Conservation (phyloP, 805 yeast genomes). For the Wickerhamiella sergipiensis region DNA sequence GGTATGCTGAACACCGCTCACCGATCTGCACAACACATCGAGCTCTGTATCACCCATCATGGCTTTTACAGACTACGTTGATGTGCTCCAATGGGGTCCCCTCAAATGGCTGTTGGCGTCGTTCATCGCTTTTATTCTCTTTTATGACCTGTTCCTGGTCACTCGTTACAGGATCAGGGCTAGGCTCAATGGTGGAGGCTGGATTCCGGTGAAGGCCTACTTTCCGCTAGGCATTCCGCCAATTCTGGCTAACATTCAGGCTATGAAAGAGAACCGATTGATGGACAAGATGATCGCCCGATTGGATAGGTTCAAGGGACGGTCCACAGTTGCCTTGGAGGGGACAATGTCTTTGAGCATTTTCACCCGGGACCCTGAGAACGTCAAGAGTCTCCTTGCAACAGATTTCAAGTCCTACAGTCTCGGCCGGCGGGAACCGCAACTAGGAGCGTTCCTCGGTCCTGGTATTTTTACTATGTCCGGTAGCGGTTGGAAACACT, state of each 20-base stretch:
- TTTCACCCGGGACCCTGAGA: slow-evolving; percentile 20
- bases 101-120: not conserved
- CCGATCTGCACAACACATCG: slow-evolving; percentile 68
- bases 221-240: not conserved
- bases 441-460: slow-evolving; percentile 22
- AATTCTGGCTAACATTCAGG: not conserved
- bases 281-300: not conserved
- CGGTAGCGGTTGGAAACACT: slow-evolving; percentile 26
- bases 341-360: slow-evolving; percentile 6
- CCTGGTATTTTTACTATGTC: slow-evolving; percentile 26
- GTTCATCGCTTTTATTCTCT: not conserved
- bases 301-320: not conserved
- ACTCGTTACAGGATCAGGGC: not conserved
- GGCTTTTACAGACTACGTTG: not conserved
- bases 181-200: not conserved
- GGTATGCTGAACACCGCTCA: slow-evolving; percentile 61
- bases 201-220: not conserved
- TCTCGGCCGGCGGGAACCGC: slow-evolving; percentile 19
- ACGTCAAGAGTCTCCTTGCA: slow-evolving; percentile 20
- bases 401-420: slow-evolving; percentile 22
- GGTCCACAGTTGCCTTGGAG: not conserved
- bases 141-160: not conserved
- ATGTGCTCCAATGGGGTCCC: not conserved
- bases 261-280: not conserved
- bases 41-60: not conserved